phyloP scores from a whole-genome alignment of 176 grass and related monocot species.

The Dendrocalamus sinicus region DNA sequence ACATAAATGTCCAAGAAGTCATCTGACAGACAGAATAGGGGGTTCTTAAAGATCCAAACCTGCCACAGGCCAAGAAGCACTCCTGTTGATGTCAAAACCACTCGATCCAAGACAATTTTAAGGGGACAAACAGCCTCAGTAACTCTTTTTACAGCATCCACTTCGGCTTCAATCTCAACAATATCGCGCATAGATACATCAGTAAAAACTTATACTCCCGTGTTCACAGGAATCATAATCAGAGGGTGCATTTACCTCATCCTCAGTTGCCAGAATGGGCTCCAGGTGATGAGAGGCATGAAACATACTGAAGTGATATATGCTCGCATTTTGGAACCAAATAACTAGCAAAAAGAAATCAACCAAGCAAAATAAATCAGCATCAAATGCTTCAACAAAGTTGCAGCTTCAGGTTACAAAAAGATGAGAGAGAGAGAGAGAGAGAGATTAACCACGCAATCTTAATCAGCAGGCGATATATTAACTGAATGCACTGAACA shows the following conservation, averaged over 20 bases:
- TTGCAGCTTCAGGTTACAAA: not conserved
- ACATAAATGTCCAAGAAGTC: not conserved
- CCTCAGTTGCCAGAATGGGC: constrained; percentile 65
- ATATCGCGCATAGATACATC: constrained; percentile 44
- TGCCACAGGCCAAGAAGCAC: constrained; percentile 98
- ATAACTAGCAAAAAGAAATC: constrained; percentile 58
- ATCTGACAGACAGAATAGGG: constrained; percentile 40
- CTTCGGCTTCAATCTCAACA: constrained; percentile 96
- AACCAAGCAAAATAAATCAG: constrained; percentile 5
- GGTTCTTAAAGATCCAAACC: constrained; percentile 50
- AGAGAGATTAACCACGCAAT: constrained; percentile 3
- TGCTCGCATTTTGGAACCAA: constrained; percentile 95
- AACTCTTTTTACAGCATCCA: constrained; percentile 57
- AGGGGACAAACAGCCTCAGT: constrained; percentile 66
- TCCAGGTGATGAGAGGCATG: constrained; percentile 89
- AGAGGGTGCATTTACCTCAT: constrained; percentile 57
- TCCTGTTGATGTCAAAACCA: constrained; percentile 93
- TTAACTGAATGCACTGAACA: not conserved
- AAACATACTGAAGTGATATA: constrained; percentile 97
- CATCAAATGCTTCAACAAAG: not conserved
- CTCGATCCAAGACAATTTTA: constrained; percentile 81
- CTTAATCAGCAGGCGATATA: not conserved
- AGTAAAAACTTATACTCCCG: constrained; percentile 6
- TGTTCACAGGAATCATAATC: constrained; percentile 10
- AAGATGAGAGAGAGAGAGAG: not conserved